Conservation (phyloP, 768 basidiomycete species). For the Trametes cinnabarina region DNA sequence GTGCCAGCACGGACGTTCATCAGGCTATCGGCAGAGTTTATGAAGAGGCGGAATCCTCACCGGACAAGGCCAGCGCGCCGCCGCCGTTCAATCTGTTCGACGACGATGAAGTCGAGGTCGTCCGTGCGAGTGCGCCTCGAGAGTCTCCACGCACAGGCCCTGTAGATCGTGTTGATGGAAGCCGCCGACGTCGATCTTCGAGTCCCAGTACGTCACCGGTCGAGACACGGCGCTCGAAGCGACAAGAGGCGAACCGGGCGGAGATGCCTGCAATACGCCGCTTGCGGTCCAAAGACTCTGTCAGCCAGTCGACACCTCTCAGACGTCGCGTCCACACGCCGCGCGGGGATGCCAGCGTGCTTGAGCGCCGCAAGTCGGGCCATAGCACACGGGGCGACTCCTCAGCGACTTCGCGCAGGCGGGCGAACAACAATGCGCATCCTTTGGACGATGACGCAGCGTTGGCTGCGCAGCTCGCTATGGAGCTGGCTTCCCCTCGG, state of each 20-base stretch:
- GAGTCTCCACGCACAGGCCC: background rate
- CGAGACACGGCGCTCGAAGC: constrained; percentile 8
- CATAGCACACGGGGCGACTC: constrained; percentile 3
- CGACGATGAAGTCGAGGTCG: constrained; percentile 28
- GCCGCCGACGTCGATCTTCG: background rate
- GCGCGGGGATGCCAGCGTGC: background rate
- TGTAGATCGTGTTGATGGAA: background rate
- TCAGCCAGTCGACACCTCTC: constrained; percentile 11
- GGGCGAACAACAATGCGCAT: background rate
- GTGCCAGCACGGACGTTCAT: background rate
- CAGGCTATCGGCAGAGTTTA: background rate
- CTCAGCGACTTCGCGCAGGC: background rate
- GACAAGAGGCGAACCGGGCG: constrained; percentile 1
- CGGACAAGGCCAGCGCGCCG: constrained; percentile 15
- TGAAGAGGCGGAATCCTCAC: background rate
- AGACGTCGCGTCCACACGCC: constrained; percentile 9
- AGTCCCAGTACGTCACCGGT: constrained; percentile 3
- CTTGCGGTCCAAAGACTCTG: constrained; percentile 12
- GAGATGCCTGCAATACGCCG: constrained; percentile 12
- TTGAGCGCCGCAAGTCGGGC: background rate
- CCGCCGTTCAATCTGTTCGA: constrained; percentile 30
- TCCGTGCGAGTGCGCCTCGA: constrained; percentile 12
- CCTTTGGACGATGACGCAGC: constrained; percentile 24
- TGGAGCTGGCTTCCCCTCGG: constrained; percentile 26
- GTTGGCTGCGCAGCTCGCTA: constrained; percentile 29